These are phyloP conservation scores for Ceratobasidium sp. DNA, from an alignment of 1,284 basidiomycete species.

Conservation along the genomic window DNA sequence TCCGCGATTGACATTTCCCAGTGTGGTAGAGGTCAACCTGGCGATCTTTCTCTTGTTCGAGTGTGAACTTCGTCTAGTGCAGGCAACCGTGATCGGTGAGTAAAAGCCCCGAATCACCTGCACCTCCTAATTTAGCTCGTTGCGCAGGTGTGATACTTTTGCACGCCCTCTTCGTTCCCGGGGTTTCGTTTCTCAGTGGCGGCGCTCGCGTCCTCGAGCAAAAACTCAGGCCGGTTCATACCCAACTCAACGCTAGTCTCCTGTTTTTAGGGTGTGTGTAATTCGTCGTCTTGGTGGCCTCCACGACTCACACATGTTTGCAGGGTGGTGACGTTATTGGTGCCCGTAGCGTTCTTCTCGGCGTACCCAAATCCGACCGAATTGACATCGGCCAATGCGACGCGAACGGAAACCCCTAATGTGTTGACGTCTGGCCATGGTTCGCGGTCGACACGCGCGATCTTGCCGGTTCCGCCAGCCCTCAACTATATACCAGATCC, in stretches of 20 bases:
- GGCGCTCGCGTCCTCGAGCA: conserved; percentile 44
- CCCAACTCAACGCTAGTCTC: conserved; percentile 33
- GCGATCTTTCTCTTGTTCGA: conserved; percentile 34
- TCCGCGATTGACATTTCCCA: background rate
- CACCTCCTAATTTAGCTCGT: background rate
- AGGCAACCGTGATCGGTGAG: conserved; percentile 41
- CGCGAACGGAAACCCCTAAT: background rate
- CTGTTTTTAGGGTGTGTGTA: conserved; percentile 30
- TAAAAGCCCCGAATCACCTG: background rate
- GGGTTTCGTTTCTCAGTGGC: conserved; percentile 40
- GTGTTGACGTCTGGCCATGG: background rate
- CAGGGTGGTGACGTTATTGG: conserved; percentile 31
- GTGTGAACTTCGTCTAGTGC: conserved; percentile 41
- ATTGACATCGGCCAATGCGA: conserved; percentile 1
- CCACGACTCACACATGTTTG: background rate
- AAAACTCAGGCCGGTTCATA: conserved; percentile 35
- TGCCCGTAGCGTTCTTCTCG: conserved; percentile 35
- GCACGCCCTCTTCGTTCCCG: conserved; percentile 43
- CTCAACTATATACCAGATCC: conserved; percentile 22
- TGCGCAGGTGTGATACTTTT: conserved; percentile 43
- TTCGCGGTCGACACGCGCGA: background rate
- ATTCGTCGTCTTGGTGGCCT: background rate
- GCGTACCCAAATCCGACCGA: conserved; percentile 21
- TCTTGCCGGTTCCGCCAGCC: background rate
- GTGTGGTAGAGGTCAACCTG: conserved; percentile 25